These are phyloP conservation scores for Puccinellia tenuiflora DNA, from an alignment of 176 grass and related monocot genomes.

Conservation along the genomic window DNA sequence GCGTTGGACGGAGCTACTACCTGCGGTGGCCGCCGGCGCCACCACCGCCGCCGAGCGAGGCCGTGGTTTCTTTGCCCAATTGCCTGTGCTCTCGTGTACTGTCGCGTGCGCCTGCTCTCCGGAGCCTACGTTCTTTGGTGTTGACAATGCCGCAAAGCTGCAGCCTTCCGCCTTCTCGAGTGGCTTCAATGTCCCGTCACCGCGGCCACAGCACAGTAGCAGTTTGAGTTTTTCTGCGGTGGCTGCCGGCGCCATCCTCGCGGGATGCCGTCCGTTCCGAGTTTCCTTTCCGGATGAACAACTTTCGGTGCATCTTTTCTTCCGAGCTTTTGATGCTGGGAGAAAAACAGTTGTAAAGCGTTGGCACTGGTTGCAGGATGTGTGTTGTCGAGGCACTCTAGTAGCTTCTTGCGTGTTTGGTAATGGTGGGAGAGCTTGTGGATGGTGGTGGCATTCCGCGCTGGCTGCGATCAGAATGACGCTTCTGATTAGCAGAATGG, in stretches of 20 bases:
- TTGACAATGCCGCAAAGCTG: not conserved
- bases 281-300: slow-evolving; percentile 13
- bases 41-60: no score
- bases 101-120: not conserved
- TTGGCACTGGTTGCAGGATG: slow-evolving; percentile 10
- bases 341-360: slow-evolving; percentile 20
- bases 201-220: not conserved
- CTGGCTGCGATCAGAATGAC: slow-evolving; percentile 1
- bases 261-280: not conserved
- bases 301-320: not conserved
- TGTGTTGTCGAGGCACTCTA: slow-evolving; percentile 2
- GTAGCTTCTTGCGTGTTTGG: slow-evolving; percentile 8
- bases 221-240: not conserved
- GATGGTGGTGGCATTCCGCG: slow-evolving; percentile 5
- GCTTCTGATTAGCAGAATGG: not conserved
- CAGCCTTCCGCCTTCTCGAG: not conserved
- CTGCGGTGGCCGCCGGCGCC: not conserved
- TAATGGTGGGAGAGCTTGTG: slow-evolving; percentile 5
- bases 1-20: not conserved
- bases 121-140: not conserved
- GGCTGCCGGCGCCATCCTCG: not conserved
- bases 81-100: not conserved
- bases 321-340: slow-evolving; percentile 18
- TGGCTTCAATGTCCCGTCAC: not conserved
- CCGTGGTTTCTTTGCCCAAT: not conserved